A percentile compares a stretch with the other conserved stretches of the same genome.
Evolutionary conservation across 768 basidiomycete species (phyloP).

Genomic region (Daedalea quercina): DNA sequence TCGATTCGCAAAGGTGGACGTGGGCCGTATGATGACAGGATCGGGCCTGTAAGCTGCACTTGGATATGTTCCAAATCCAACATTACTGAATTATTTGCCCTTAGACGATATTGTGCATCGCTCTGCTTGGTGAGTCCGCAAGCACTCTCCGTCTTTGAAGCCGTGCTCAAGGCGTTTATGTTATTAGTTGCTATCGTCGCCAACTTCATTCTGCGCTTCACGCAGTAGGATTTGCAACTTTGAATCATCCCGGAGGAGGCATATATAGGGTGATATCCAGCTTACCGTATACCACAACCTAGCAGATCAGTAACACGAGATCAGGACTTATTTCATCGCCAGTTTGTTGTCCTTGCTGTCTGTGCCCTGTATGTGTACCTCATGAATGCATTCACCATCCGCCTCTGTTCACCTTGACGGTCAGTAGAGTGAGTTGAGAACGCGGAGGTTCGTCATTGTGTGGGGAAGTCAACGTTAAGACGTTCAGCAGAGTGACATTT

Average conservation of each 20-base stretch:
- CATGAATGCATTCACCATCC: not conserved
- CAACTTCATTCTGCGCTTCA: conserved; percentile 83
- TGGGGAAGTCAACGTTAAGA: too few relatives aligned
- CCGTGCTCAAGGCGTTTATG: too few relatives aligned
- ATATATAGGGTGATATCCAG: not conserved
- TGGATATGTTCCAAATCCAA: not conserved
- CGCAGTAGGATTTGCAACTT: conserved; percentile 21
- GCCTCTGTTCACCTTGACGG: not conserved
- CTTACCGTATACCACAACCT: not conserved
- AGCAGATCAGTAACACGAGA: not conserved
- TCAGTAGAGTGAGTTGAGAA: too few relatives aligned
- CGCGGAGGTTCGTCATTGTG: too few relatives aligned
- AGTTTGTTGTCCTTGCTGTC: not conserved
- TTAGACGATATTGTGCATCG: conserved; percentile 77
- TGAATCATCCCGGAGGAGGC: not conserved
- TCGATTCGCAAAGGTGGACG: conserved; percentile 88
- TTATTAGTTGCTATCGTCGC: conserved; percentile 68
- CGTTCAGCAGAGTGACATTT: not conserved
- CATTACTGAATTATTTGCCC: conserved; percentile 8
- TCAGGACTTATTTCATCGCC: not conserved
- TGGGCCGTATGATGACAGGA: conserved; percentile 93
- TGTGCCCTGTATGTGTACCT: not conserved
- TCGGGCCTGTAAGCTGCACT: conserved; percentile 78
- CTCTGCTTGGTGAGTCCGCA: conserved; percentile 57
- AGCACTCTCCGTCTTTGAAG: not conserved